phyloP scores from a whole-genome alignment of 371 early-diverging fungal species.

The Rhizopus delemar region DNA sequence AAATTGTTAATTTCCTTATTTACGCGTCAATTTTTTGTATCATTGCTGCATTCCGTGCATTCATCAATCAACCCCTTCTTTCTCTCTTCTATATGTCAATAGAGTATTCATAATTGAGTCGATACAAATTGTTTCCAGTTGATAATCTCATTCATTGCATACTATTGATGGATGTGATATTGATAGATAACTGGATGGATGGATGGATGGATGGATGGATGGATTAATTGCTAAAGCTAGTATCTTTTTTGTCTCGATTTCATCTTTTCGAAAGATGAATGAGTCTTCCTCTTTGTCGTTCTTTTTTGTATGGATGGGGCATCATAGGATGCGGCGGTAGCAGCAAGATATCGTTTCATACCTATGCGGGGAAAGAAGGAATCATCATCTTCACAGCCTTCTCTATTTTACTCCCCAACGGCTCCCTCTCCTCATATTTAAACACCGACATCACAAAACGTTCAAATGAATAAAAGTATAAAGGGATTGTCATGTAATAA shows the following conservation, averaged over 20 bases:
- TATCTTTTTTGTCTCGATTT: no score
- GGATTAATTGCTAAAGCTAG: no score
- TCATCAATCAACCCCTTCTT: neutral
- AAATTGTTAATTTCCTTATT: neutral
- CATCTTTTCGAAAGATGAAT: neutral
- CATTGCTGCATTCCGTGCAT: neutral
- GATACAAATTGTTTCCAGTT: no score
- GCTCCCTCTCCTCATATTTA: neutral
- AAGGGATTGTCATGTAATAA: no score
- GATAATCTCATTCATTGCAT: no score
- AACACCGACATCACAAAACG: constrained; percentile 75
- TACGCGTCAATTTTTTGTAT: no score
- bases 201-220: constrained; percentile 13
- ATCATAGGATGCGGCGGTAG: neutral
- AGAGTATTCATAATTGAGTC: no score
- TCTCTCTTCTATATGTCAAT: neutral
- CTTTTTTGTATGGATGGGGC: no score
- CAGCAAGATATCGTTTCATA: constrained; percentile 17
- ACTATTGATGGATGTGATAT: no score
- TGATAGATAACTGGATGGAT: no score
- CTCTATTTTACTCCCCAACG: neutral
- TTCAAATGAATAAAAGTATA: no score
- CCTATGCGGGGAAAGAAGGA: constrained; percentile 47
- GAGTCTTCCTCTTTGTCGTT: no score
- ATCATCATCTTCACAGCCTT: constrained; percentile 6